A percentile compares a stretch with the other conserved stretches of the same genome.
Conservation (phyloP, 805 yeast species). For the Kodamaea fukazawae region DNA sequence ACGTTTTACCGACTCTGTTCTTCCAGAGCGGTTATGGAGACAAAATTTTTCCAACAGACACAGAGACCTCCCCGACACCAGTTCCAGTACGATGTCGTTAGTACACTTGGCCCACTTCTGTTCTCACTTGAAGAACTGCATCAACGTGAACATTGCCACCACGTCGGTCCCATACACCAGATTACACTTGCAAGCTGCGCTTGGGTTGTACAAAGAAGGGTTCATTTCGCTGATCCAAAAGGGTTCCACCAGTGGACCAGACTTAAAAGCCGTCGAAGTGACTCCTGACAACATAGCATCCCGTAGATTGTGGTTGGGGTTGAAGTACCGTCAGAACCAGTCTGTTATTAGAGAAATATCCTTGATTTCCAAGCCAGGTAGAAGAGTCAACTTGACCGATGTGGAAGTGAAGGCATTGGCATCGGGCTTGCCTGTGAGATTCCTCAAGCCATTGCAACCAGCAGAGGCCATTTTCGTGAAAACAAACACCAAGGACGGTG, state of each 20-base stretch:
- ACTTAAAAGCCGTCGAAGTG: conserved; percentile 64
- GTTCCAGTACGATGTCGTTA: conserved; percentile 61
- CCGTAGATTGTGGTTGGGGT: conserved; percentile 86
- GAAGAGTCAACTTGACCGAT: conserved; percentile 61
- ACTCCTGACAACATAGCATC: conserved; percentile 85
- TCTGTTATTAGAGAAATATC: conserved; percentile 73
- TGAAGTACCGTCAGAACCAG: conserved; percentile 78
- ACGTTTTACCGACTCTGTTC: neutral
- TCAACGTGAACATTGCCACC: conserved; percentile 66
- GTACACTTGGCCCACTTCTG: conserved; percentile 82
- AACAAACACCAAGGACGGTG: conserved; percentile 37
- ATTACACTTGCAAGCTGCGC: conserved; percentile 77
- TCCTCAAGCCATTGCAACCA: conserved; percentile 77
- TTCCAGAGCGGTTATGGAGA: neutral
- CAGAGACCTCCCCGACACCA: neutral
- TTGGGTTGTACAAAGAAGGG: conserved; percentile 87
- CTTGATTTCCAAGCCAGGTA: conserved; percentile 81
- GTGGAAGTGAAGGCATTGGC: conserved; percentile 72
- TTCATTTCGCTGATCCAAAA: conserved; percentile 79
- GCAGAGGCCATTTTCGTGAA: conserved; percentile 82
- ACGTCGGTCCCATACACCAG: conserved; percentile 83
- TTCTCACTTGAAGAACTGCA: conserved; percentile 85
- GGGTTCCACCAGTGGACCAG: conserved; percentile 87
- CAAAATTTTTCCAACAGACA: conserved; percentile 2
- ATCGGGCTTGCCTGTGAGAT: conserved; percentile 70